A percentile compares a stretch with the other conserved stretches of the same genome.
These are phyloP conservation scores for Lepiota brunneoincarnata DNA, from an alignment of 768 basidiomycete species.

Conservation along the genomic window DNA sequence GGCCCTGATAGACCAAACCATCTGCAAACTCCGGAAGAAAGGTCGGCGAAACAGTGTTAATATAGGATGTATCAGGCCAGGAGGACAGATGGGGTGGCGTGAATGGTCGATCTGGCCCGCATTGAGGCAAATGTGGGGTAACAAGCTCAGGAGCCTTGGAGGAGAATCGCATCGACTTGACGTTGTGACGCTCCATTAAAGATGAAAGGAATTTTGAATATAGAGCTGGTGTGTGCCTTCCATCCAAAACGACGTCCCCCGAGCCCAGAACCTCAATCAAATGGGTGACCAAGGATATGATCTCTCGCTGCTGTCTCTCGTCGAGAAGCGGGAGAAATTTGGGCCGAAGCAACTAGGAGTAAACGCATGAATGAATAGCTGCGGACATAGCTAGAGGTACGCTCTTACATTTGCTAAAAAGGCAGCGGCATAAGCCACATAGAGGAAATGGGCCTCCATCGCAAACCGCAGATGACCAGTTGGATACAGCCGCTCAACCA, in stretches of 20 bases:
- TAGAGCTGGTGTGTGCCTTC: conserved; percentile 52
- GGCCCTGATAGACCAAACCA: conserved; percentile 18
- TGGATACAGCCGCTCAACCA: conserved; percentile 48
- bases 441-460: conserved; percentile 50
- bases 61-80: conserved; percentile 42
- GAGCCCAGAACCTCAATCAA: conserved; percentile 47
- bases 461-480: conserved; percentile 55
- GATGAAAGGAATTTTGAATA: conserved; percentile 56
- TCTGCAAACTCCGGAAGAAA: conserved; percentile 11
- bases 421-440: conserved; percentile 56
- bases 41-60: neutral
- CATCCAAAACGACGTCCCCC: conserved; percentile 50
- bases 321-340: conserved; percentile 42
- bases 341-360: conserved; percentile 46
- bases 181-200: conserved; percentile 29
- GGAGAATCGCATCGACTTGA: neutral
- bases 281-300: conserved; percentile 38
- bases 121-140: neutral
- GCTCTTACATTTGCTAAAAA: conserved; percentile 56
- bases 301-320: conserved; percentile 34
- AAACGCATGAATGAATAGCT: neutral
- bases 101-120: conserved; percentile 16
- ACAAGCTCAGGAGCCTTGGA: neutral
- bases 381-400: neutral
- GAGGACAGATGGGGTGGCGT: conserved; percentile 31